Percentiles rank a stretch among this genome's conserved stretches.
These are phyloP conservation scores for Alternaria brassicae DNA, from an alignment of 2,329 filamentous ascomycete species.

Conservation along the genomic window DNA sequence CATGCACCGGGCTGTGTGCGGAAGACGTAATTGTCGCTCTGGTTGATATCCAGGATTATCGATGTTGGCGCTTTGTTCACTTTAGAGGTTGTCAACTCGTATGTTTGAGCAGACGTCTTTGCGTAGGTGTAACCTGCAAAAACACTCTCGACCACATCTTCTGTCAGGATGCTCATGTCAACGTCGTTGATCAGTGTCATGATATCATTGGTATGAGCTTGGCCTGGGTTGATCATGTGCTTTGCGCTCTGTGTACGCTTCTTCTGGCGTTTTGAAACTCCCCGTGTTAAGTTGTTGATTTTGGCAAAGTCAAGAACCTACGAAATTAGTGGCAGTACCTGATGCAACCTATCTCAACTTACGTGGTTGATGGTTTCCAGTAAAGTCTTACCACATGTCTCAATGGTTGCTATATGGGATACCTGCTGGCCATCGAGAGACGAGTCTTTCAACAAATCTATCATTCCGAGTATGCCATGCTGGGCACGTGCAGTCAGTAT, in stretches of 20 bases:
- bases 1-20: constrained; percentile 49
- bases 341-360: constrained; percentile 1
- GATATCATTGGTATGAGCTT: constrained; percentile 44
- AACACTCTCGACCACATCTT: constrained; percentile 49
- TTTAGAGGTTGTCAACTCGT: constrained; percentile 29
- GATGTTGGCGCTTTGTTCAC: constrained; percentile 31
- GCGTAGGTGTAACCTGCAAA: constrained; percentile 48
- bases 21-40: constrained; percentile 46
- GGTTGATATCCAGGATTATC: constrained; percentile 47
- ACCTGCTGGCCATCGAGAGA: constrained; percentile 52
- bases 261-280: constrained; percentile 39
- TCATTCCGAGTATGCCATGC: constrained; percentile 64
- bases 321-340: constrained; percentile 14
- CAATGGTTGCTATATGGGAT: constrained; percentile 46
- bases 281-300: constrained; percentile 48
- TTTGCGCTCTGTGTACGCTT: constrained; percentile 40
- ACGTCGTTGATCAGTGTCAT: constrained; percentile 47
- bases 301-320: constrained; percentile 52
- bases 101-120: constrained; percentile 37
- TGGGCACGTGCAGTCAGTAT: neutral
- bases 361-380: constrained; percentile 54
- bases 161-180: constrained; percentile 45
- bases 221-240: constrained; percentile 39
- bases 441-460: constrained; percentile 45
- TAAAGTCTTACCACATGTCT: constrained; percentile 50